A percentile compares a stretch with the other conserved stretches of the same genome.
phyloP scores from a whole-genome alignment of 2,329 filamentous ascomycete species.

The Orbilia quercus region DNA sequence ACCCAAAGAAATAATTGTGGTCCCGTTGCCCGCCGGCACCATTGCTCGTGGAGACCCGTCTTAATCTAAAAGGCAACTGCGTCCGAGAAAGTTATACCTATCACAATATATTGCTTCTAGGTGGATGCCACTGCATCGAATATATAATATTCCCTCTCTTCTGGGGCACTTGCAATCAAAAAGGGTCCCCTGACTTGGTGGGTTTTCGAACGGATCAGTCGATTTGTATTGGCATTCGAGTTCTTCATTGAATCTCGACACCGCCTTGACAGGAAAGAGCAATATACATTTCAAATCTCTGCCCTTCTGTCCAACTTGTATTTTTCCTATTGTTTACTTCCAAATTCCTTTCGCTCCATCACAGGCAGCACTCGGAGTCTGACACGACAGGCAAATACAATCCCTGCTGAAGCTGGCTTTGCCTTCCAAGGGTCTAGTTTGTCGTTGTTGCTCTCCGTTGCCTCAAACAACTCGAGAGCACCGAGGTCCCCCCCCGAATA shows the following conservation, averaged over 20 bases:
- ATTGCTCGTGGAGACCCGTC: constrained; percentile 28
- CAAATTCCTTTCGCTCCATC: constrained; percentile 8
- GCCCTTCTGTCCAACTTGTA: constrained; percentile 12
- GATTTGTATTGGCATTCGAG: constrained; percentile 8
- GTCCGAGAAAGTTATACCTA: constrained; percentile 35
- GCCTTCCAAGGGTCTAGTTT: constrained; percentile 25
- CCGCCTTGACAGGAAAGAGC: constrained; percentile 8
- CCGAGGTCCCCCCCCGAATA: background rate
- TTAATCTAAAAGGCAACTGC: constrained; percentile 40
- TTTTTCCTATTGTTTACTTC: constrained; percentile 20
- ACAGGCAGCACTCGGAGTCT: constrained; percentile 26
- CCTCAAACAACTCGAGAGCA: constrained; percentile 31
- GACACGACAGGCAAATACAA: constrained; percentile 29
- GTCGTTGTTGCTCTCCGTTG: constrained; percentile 10
- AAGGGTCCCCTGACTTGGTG: constrained; percentile 34
- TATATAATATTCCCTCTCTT: constrained; percentile 33
- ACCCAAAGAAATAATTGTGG: constrained; percentile 32
- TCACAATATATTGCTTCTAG: constrained; percentile 27
- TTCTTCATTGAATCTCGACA: constrained; percentile 42
- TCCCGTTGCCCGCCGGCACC: constrained; percentile 44
- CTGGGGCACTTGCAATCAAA: background rate
- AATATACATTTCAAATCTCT: constrained; percentile 27
- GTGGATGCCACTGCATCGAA: constrained; percentile 43
- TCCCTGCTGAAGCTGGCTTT: constrained; percentile 28
- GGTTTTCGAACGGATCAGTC: constrained; percentile 32